Percentiles rank a stretch among this genome's conserved stretches.
Evolutionary conservation across 2,329 filamentous ascomycete genomes (phyloP).

Genomic region (Colletotrichum nymphaeae): DNA sequence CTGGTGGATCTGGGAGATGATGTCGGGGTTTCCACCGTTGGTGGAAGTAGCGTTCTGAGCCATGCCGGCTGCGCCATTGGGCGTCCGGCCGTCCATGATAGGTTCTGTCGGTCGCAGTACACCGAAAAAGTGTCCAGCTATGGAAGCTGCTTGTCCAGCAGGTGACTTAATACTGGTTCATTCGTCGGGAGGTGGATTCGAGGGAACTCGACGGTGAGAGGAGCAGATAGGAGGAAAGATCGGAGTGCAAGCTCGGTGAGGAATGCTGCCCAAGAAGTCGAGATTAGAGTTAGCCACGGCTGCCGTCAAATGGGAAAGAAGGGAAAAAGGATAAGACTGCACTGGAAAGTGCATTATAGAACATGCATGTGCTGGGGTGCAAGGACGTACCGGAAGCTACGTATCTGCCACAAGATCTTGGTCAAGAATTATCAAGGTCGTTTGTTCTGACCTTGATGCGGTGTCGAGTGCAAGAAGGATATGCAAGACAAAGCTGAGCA

Average conservation of each 20-base stretch:
- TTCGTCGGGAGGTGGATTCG: slow-evolving; percentile 8
- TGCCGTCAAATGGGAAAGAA: background rate
- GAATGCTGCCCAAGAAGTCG: slow-evolving; percentile 28
- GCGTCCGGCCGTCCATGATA: slow-evolving; percentile 45
- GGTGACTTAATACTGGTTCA: slow-evolving; percentile 20
- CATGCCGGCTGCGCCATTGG: slow-evolving; percentile 47
- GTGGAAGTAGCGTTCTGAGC: slow-evolving; percentile 40
- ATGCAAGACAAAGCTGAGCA: background rate
- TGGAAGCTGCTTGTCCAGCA: slow-evolving; percentile 30
- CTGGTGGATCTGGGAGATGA: slow-evolving; percentile 78
- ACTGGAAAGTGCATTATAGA: background rate
- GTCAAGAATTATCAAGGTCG: background rate
- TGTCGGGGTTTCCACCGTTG: slow-evolving; percentile 53
- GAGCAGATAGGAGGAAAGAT: background rate
- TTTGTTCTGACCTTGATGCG: background rate
- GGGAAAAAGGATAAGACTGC: background rate
- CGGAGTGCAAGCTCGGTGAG: slow-evolving; percentile 11
- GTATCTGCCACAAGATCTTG: background rate
- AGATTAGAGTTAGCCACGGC: slow-evolving; percentile 12
- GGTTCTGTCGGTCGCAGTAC: slow-evolving; percentile 25
- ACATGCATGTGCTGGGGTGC: background rate
- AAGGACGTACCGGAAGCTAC: background rate
- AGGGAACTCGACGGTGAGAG: background rate
- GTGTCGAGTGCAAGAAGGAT: background rate
- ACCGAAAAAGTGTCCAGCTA: slow-evolving; percentile 3